Percentiles rank a stretch among this genome's conserved stretches.
Conservation (phyloP, 805 yeast species). For the Lipomyces chichibuensis region DNA sequence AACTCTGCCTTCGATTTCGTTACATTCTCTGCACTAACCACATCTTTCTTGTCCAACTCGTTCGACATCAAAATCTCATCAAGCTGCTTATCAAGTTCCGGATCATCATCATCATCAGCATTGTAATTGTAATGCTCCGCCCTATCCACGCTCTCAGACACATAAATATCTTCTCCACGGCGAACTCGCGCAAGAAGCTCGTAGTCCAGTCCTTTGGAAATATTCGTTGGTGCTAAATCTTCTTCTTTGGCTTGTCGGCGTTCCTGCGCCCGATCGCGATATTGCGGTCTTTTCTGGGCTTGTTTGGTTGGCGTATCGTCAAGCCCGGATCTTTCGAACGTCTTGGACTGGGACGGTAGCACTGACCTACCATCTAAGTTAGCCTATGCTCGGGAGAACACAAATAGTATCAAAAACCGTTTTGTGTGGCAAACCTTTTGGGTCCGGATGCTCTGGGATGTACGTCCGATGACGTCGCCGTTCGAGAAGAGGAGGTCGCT, state of each 20-base stretch:
- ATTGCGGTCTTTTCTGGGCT: constrained; percentile 4
- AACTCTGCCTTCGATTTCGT: constrained; percentile 22
- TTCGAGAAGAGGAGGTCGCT: neutral
- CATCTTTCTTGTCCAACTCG: constrained; percentile 10
- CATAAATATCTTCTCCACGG: constrained; percentile 22
- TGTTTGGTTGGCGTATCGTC: neutral
- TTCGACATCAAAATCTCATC: constrained; percentile 21
- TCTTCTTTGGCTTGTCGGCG: constrained; percentile 21
- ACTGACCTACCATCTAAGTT: neutral
- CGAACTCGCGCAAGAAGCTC: constrained; percentile 19
- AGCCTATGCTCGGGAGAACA: neutral
- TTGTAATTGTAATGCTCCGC: neutral
- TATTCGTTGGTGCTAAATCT: constrained; percentile 1
- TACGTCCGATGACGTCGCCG: neutral
- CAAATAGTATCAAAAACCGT: neutral
- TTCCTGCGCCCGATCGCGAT: constrained; percentile 32
- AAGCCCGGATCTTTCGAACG: neutral
- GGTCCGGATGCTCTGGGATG: neutral
- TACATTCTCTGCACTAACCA: constrained; percentile 10
- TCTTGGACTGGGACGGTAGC: constrained; percentile 10
- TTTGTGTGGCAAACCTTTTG: neutral
- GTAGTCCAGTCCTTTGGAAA: constrained; percentile 25
- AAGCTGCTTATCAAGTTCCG: constrained; percentile 17
- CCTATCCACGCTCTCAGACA: neutral
- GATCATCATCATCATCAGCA: constrained; percentile 11